Conservation (phyloP, 768 basidiomycete genomes). For the Termitomyces sp. region DNA sequence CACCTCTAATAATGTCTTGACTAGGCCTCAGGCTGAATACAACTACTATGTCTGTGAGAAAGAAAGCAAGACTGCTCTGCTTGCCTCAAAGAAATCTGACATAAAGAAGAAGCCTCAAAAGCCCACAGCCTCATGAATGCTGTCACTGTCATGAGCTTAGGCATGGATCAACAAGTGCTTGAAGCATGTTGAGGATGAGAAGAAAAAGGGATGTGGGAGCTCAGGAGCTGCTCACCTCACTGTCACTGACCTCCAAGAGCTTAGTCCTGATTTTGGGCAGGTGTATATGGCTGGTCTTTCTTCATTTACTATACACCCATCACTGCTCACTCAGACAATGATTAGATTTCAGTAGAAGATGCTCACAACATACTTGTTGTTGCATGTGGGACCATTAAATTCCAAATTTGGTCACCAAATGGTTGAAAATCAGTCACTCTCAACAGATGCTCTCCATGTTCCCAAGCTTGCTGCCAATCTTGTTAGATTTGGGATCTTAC, state of each 20-base stretch:
- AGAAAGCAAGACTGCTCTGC: background rate
- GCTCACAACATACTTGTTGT: background rate
- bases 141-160: background rate
- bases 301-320: background rate
- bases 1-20: background rate
- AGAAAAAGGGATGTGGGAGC: background rate
- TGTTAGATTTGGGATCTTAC: background rate
- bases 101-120: background rate
- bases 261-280: background rate
- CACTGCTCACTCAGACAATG: background rate
- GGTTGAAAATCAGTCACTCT: background rate
- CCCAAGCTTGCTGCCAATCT: background rate
- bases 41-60: background rate
- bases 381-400: background rate
- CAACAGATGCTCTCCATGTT: background rate
- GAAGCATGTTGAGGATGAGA: background rate
- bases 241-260: background rate
- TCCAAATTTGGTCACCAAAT: background rate
- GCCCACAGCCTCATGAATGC: background rate
- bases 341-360: slow-evolving; percentile 2
- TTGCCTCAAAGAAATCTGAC: background rate
- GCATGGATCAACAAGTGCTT: background rate
- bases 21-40: background rate
- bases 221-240: background rate
- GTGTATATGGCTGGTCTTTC: background rate